Conservation (phyloP, 257 asterid genomes). For the Scutellaria minor region DNA sequence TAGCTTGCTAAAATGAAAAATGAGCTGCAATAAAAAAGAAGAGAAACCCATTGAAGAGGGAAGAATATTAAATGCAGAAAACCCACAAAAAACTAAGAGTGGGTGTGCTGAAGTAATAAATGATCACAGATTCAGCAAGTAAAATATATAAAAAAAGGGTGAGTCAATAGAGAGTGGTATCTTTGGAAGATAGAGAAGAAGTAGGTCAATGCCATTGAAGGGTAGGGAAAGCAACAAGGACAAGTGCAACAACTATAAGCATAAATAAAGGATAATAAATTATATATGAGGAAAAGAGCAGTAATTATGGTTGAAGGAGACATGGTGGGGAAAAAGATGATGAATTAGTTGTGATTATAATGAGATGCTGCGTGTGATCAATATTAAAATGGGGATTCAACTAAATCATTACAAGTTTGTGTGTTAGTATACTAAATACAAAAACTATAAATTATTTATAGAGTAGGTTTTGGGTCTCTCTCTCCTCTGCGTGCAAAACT, state of each 20-base stretch:
- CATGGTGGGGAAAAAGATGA: slow-evolving; percentile 32
- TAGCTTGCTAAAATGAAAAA: slow-evolving; percentile 18
- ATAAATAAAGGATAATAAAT: background rate
- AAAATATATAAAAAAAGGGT: background rate
- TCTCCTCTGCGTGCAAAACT: background rate
- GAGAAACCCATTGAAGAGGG: slow-evolving; percentile 21
- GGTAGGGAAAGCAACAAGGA: background rate
- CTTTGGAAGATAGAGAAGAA: slow-evolving; percentile 3
- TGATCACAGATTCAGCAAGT: slow-evolving; percentile 38
- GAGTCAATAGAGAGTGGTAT: slow-evolving; percentile 30
- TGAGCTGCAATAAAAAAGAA: slow-evolving; percentile 2
- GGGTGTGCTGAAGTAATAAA: slow-evolving; percentile 39
- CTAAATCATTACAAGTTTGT: background rate
- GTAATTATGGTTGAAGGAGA: slow-evolving; percentile 27
- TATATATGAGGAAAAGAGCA: background rate
- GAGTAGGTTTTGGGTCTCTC: slow-evolving; percentile 19
- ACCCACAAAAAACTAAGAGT: slow-evolving; percentile 27
- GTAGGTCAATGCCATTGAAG: slow-evolving; percentile 29
- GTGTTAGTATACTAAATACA: slow-evolving; percentile 29
- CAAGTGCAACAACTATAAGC: background rate
- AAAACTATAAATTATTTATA: background rate
- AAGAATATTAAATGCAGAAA: slow-evolving; percentile 37
- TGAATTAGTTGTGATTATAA: slow-evolving; percentile 30
- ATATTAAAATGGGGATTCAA: background rate
- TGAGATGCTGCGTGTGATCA: background rate